Evolutionary conservation across 129 eudicot species (phyloP), one percentile per base, ranked within the genome.

Genomic region (Rutidosis leptorrhynchoides): DNA sequence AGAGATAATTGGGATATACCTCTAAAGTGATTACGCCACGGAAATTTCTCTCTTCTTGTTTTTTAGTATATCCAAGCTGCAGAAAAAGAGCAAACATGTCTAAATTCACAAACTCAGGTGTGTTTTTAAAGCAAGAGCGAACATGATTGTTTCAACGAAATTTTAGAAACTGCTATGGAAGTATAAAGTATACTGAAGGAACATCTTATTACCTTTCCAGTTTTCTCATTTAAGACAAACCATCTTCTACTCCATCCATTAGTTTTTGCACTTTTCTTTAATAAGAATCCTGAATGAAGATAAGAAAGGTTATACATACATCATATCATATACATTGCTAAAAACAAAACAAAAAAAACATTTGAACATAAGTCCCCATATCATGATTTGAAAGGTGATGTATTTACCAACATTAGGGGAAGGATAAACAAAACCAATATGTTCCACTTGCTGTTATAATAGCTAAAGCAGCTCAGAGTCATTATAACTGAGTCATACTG

Each of bases 21-120:
- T 94, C 96, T 76, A 94, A 79, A 78, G 95, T 89, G 61, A 94
- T 86, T 56, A 89, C 96, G n/a, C 99, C 99, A 28, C 95, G 99
- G 48, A 94, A 94, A 74, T 86, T 87, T 14, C 83, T 79, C 80
- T 94, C 99, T 84, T 94, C 99, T 77, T 86, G 97, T 61, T 94
- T 94, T 58, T 89, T 94, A 42, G 99, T 94, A 83, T 94, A 94
- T 28, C 99, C 99, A 80, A 94, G 99, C 99, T 94, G 95, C 80
- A 84, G 12, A 45, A 65, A 32, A 53, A 55, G 37, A 48, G 5
- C 10, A 15, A 48, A 25, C 6, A 48, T 28, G 24, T 63, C 14
- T 1, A 42, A 79, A 69, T 24, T 53, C n/a, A 57, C 25, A 24
- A 60, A 65, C 15, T 37, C 24, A 51, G 73, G 30, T 48, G 59